Conservation (phyloP, 768 basidiomycete species). For the Lentinula boryana region DNA sequence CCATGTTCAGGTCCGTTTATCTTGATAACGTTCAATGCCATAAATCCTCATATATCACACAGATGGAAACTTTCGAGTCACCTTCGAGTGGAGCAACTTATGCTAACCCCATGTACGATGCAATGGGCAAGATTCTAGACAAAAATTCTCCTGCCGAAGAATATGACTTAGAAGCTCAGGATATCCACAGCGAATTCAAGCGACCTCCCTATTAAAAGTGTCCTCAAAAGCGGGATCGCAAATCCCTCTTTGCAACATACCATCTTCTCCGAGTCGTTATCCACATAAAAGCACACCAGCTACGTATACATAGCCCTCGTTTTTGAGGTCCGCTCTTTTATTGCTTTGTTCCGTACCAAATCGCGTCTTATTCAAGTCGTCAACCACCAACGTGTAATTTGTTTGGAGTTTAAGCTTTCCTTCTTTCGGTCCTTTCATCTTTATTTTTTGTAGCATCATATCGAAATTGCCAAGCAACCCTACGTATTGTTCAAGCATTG, state of each 20-base stretch:
- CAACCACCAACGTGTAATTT: background rate
- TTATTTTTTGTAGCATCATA: background rate
- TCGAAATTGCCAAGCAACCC: background rate
- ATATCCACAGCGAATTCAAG: constrained; percentile 9
- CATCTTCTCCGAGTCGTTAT: background rate
- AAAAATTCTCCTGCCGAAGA: constrained; percentile 3
- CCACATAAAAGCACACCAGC: background rate
- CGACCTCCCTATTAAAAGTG: constrained; percentile 6
- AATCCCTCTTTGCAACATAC: background rate
- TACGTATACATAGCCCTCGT: background rate
- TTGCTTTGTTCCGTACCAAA: background rate
- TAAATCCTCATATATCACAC: background rate
- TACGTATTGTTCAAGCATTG: background rate
- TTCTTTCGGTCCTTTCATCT: background rate
- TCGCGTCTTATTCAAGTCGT: background rate
- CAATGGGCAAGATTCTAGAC: constrained; percentile 8
- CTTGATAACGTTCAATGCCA: background rate
- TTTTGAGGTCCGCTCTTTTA: background rate
- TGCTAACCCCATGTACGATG: constrained; percentile 7
- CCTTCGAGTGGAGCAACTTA: background rate
- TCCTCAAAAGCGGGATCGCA: background rate
- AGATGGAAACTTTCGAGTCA: constrained; percentile 12
- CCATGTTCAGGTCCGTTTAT: constrained; percentile 7
- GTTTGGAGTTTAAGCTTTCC: background rate
- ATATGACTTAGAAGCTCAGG: constrained; percentile 7